These are phyloP conservation scores for Populus pruinosa DNA, from an alignment of 345 rosid genomes.

Conservation along the genomic window DNA sequence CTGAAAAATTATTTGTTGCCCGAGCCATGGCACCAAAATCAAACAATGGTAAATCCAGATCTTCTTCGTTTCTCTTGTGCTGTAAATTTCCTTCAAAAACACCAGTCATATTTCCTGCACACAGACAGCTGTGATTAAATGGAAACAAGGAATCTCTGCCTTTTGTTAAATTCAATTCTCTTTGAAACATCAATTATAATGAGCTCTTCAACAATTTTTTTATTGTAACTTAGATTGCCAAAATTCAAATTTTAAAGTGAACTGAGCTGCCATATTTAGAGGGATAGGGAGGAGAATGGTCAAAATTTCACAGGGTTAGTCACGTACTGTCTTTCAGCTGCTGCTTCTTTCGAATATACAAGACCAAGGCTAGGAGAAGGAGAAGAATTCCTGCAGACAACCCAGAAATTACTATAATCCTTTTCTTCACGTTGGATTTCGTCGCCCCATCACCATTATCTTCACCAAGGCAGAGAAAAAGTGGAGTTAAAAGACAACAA, in stretches of 20 bases:
- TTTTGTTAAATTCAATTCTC: background rate
- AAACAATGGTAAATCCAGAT: background rate
- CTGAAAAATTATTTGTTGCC: constrained; percentile 4
- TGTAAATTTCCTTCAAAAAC: background rate
- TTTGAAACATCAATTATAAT: too few relatives aligned
- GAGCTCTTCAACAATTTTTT: background rate
- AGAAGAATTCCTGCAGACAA: background rate
- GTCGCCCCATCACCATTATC: background rate
- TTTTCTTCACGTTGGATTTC: background rate
- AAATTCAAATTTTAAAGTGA: too few relatives aligned
- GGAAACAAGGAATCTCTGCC: background rate
- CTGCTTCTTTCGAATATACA: background rate
- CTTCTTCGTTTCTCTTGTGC: background rate
- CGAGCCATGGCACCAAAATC: background rate
- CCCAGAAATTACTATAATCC: background rate
- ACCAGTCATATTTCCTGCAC: background rate
- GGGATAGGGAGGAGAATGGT: background rate
- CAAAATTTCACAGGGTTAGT: background rate
- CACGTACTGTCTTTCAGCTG: background rate
- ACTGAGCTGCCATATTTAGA: too few relatives aligned
- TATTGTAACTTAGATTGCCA: too few relatives aligned
- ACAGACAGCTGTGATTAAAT: background rate
- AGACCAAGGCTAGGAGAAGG: background rate
- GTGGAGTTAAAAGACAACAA: too few relatives aligned
- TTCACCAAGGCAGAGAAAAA: background rate